A percentile compares a stretch with the other conserved stretches of the same genome.
These are phyloP conservation scores for Styphnolobium japonicum DNA, from an alignment of 306 rosid genomes.

Conservation along the genomic window DNA sequence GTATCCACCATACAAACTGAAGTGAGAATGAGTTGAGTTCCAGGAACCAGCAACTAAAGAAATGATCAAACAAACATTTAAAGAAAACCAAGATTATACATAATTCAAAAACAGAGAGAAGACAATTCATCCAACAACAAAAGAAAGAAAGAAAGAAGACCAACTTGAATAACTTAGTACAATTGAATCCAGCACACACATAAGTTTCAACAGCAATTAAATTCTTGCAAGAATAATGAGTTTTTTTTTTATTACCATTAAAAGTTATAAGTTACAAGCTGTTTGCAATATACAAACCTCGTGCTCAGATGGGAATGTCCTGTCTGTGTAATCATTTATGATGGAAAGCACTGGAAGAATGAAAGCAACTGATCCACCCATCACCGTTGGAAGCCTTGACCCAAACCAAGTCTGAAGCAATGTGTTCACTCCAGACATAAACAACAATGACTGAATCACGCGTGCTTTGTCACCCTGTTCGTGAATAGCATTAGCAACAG, in stretches of 20 bases:
- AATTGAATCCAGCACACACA: not conserved
- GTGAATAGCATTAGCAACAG: constrained; percentile 5
- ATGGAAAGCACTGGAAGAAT: constrained; percentile 65
- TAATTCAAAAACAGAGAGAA: not conserved
- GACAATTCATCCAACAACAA: not conserved
- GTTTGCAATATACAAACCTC: constrained; percentile 47
- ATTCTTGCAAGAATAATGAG: not conserved
- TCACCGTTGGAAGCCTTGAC: constrained; percentile 84
- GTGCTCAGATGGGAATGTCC: constrained; percentile 50
- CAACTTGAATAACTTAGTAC: not conserved
- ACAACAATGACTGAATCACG: constrained; percentile 79
- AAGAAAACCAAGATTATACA: not conserved
- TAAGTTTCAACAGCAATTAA: not conserved
- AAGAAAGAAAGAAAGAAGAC: not conserved
- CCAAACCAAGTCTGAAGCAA: constrained; percentile 76
- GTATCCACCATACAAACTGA: not conserved
- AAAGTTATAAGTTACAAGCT: not conserved
- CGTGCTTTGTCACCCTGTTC: constrained; percentile 87
- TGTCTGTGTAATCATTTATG: constrained; percentile 58
- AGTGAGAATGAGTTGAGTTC: not conserved
- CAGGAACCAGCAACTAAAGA: not conserved
- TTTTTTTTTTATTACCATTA: not conserved
- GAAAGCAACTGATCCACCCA: constrained; percentile 78
- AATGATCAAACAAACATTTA: not conserved
- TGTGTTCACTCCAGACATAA: constrained; percentile 83